Evolutionary conservation across 768 basidiomycete species (phyloP).

Genomic region (Glaciozyma antarctica): DNA sequence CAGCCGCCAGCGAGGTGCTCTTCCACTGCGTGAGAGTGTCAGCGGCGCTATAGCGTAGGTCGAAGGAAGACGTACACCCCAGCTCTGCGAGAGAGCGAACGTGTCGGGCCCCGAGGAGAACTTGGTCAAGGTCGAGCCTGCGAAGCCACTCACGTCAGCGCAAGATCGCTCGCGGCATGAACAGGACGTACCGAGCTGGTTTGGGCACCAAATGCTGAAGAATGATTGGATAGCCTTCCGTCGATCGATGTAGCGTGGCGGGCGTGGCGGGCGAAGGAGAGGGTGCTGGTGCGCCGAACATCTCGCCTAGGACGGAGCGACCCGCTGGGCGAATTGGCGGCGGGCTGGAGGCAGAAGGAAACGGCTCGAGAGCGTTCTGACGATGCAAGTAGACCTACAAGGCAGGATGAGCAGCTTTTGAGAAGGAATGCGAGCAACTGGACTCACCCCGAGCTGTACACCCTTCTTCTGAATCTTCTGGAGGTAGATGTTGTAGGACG

Average conservation of each 20-base stretch:
- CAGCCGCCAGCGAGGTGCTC: no score
- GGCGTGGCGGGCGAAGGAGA: not conserved
- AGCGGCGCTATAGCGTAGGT: no score
- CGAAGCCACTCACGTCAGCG: slow-evolving; percentile 38
- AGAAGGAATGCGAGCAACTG: slow-evolving; percentile 44
- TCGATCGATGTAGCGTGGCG: slow-evolving; percentile 58
- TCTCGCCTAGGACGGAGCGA: not conserved
- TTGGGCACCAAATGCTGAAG: slow-evolving; percentile 69
- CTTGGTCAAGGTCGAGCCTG: slow-evolving; percentile 68
- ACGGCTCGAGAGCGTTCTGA: slow-evolving; percentile 67
- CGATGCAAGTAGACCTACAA: slow-evolving; percentile 86
- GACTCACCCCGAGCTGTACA: slow-evolving; percentile 72
- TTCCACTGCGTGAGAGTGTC: no score
- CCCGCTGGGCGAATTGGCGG: not conserved
- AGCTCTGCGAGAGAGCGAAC: slow-evolving; percentile 75
- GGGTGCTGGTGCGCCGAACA: not conserved
- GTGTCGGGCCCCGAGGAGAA: slow-evolving; percentile 79
- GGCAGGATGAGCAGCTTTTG: slow-evolving; percentile 48
- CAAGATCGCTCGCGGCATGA: not conserved
- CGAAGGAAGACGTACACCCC: slow-evolving; percentile 47
- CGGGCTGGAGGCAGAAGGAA: slow-evolving; percentile 48
- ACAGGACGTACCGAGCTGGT: not conserved
- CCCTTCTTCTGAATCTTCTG: slow-evolving; percentile 75
- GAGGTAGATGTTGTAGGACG: slow-evolving; percentile 85
- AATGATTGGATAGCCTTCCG: slow-evolving; percentile 63